Evolutionary conservation across 169 alveolate species (phyloP), one percentile per base, ranked within the genome.

Genomic region (Eimeria acervulina): DNA sequence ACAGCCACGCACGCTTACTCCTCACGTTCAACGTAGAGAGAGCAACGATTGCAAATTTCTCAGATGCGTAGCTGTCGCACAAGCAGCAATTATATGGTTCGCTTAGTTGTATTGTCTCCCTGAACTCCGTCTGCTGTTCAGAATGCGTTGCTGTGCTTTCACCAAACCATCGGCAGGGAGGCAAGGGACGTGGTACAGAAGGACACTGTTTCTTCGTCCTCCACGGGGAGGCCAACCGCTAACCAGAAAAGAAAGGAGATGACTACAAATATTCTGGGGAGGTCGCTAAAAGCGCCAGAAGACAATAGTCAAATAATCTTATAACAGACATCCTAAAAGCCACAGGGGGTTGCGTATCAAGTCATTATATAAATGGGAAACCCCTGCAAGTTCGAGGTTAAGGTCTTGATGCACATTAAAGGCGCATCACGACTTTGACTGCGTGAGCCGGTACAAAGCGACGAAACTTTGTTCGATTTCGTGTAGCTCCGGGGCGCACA

Each of bases 401-500:
- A n/a, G n/a, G n/a, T n/a, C n/a, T n/a, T n/a, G n/a, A n/a, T n/a
- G n/a, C n/a, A n/a, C n/a, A n/a, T n/a, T n/a, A n/a, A n/a, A n/a
- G n/a, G n/a, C n/a, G 31, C 21, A 28, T n/a, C 10, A 28, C 42
- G 23, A 19, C 17, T 26, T 23, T 40, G 63, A 13, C 88, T 42
- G 88, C 61, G 88, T 42, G 40, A 12, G 66, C 88, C 88, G 55
- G 88, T 81, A 42, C 90, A 94, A 21, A 42, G 87, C 78, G 44
- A 84, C 90, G 26, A 94, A 94, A 23, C 83, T 90, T 47, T 28
- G 68, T 68, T 96, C 97, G 7, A 96, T 19, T 51, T 94, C 97
- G 74, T 96, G 97, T 19, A 96, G 89, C 42, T 90, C 90, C 5
- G 96, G 97, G 26, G 97, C 97, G 88, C 97, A 96, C 21, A 96